These are phyloP conservation scores for Talaromyces sp. DNA, from an alignment of 2,329 filamentous ascomycete species.

Conservation along the genomic window DNA sequence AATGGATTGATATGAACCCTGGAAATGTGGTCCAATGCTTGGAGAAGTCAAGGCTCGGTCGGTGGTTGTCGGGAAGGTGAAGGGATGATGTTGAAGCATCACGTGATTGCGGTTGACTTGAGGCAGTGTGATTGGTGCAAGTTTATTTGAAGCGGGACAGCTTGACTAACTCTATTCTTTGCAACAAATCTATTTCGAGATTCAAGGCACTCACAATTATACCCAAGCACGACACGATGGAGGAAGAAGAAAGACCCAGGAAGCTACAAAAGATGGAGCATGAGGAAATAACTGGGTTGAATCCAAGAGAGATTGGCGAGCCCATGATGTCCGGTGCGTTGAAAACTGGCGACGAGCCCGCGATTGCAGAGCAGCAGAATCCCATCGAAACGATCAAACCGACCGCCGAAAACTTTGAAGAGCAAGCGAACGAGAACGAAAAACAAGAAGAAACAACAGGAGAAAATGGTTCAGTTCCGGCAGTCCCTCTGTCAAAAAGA, in stretches of 20 bases:
- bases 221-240: constrained; percentile 45
- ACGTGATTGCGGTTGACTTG: constrained; percentile 16
- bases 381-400: constrained; percentile 9
- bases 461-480: constrained; percentile 14
- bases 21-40: constrained; percentile 10
- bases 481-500: constrained; percentile 70
- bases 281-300: constrained; percentile 4
- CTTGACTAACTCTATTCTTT: not conserved
- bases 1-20: constrained; percentile 24
- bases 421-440: not conserved
- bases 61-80: constrained; percentile 25
- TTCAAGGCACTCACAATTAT: not conserved
- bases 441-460: constrained; percentile 17
- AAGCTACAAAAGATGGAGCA: constrained; percentile 56
- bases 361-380: constrained; percentile 20
- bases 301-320: constrained; percentile 26
- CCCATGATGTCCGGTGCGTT: constrained; percentile 35
- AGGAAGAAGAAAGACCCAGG: constrained; percentile 53
- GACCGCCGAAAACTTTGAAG: not conserved
- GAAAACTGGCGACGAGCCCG: constrained; percentile 20
- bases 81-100: constrained; percentile 15
- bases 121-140: constrained; percentile 9
- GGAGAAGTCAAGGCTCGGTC: not conserved
- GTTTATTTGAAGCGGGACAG: not conserved
- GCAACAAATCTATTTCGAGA: constrained; percentile 7